Conservation (phyloP, 2,329 filamentous ascomycete genomes). For the Akanthomyces dipterigenus region DNA sequence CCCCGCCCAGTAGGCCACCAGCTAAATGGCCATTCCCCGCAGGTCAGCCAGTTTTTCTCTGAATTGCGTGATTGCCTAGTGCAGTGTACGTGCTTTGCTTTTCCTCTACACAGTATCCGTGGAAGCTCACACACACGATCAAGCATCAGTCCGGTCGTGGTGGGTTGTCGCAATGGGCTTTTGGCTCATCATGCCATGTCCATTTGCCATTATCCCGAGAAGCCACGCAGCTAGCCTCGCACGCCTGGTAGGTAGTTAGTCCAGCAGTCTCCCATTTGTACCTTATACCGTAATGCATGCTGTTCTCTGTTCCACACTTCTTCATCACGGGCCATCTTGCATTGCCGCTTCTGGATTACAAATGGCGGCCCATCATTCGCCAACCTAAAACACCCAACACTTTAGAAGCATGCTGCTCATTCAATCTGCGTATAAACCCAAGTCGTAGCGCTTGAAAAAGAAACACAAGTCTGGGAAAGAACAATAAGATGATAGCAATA, state of each 20-base stretch:
- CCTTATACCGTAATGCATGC: too few species aligned
- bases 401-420: not conserved
- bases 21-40: slow-evolving; percentile 18
- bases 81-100: slow-evolving; percentile 14
- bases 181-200: not conserved
- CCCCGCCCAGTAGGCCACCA: slow-evolving; percentile 9
- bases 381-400: not conserved
- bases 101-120: not conserved
- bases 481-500: too few species aligned
- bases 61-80: slow-evolving; percentile 31
- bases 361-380: slow-evolving; percentile 14
- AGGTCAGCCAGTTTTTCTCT: slow-evolving; percentile 19
- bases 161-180: not conserved
- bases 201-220: not conserved
- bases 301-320: not conserved
- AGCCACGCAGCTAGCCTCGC: too few species aligned
- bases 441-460: too few species aligned
- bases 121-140: not conserved
- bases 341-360: slow-evolving; percentile 16
- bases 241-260: too few species aligned
- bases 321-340: not conserved
- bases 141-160: not conserved
- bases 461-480: too few species aligned
- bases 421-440: too few species aligned
- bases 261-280: too few species aligned